Percentiles rank a stretch among this genome's conserved stretches.
These are phyloP conservation scores for Tetramitus jugosus DNA, from an alignment of 208 protist genomes.

Conservation along the genomic window DNA sequence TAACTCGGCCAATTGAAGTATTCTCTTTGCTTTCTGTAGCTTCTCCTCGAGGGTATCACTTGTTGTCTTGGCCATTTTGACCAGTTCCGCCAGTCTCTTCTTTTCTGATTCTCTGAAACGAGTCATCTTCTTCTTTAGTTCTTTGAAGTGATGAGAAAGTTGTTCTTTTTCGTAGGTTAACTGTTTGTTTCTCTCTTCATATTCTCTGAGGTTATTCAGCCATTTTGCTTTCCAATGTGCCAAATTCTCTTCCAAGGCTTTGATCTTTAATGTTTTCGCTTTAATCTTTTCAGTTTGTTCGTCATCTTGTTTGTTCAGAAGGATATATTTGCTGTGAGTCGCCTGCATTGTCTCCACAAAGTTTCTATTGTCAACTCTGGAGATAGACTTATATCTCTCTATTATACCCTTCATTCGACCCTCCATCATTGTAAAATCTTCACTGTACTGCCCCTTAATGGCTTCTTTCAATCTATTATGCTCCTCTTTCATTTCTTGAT, in stretches of 20 bases:
- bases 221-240: slow-evolving; percentile 76
- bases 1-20: slow-evolving; percentile 81
- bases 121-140: slow-evolving; percentile 83
- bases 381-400: slow-evolving; percentile 37
- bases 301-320: slow-evolving; percentile 31
- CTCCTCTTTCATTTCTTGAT: slow-evolving; percentile 86
- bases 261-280: slow-evolving; percentile 78
- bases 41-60: slow-evolving; percentile 61
- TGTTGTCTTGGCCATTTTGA: slow-evolving; percentile 65
- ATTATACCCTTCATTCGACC: too few species aligned
- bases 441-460: slow-evolving; percentile 81
- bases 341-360: slow-evolving; percentile 37
- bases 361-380: slow-evolving; percentile 33
- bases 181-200: slow-evolving; percentile 76
- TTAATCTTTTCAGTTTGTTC: slow-evolving; percentile 51
- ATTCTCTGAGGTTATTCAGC: slow-evolving; percentile 69
- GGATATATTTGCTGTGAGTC: slow-evolving; percentile 34
- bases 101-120: slow-evolving; percentile 72
- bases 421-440: slow-evolving; percentile 45
- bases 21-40: slow-evolving; percentile 60
- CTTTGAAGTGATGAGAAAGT: slow-evolving; percentile 72
- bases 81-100: slow-evolving; percentile 66
- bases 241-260: slow-evolving; percentile 79
- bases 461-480: slow-evolving; percentile 51
- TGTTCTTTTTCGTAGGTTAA: slow-evolving; percentile 81